Conservation (phyloP, 306 rosid genomes). For the Ochetophila trinervis region DNA sequence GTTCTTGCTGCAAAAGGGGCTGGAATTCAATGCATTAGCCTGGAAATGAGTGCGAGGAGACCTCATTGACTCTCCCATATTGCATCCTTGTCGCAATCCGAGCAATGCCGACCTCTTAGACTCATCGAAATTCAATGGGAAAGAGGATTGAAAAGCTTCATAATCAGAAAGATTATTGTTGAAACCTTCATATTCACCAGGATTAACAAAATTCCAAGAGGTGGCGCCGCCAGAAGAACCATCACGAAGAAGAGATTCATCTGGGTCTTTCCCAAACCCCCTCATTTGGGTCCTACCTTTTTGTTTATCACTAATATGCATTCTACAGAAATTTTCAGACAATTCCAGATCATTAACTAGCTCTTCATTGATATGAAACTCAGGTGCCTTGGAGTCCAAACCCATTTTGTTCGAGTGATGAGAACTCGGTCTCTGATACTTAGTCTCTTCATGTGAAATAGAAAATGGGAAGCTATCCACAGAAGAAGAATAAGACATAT, state of each 20-base stretch:
- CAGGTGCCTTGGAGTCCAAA: conserved; percentile 10
- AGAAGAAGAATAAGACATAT: conserved; percentile 19
- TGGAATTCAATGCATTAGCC: conserved; percentile 21
- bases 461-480: conserved; percentile 15
- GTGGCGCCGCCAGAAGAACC: conserved; percentile 20
- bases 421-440: conserved; percentile 14
- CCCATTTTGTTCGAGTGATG: conserved; percentile 16
- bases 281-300: conserved; percentile 22
- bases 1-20: conserved; percentile 22
- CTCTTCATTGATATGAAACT: conserved; percentile 14
- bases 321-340: conserved; percentile 26
- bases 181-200: conserved; percentile 13
- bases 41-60: conserved; percentile 23
- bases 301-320: conserved; percentile 36
- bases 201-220: conserved; percentile 29
- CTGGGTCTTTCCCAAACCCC: conserved; percentile 15
- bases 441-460: conserved; percentile 22
- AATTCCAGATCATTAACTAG: conserved; percentile 34
- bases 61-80: conserved; percentile 27
- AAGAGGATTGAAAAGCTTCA: conserved; percentile 20
- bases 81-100: conserved; percentile 13
- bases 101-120: conserved; percentile 13
- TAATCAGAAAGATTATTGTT: conserved; percentile 8
- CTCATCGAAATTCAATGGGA: conserved; percentile 19
- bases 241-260: conserved; percentile 21